Evolutionary conservation across 2,329 filamentous ascomycete genomes (phyloP), one percentile per base, ranked within the genome.

Genomic region (Lachnum nothofagi): DNA sequence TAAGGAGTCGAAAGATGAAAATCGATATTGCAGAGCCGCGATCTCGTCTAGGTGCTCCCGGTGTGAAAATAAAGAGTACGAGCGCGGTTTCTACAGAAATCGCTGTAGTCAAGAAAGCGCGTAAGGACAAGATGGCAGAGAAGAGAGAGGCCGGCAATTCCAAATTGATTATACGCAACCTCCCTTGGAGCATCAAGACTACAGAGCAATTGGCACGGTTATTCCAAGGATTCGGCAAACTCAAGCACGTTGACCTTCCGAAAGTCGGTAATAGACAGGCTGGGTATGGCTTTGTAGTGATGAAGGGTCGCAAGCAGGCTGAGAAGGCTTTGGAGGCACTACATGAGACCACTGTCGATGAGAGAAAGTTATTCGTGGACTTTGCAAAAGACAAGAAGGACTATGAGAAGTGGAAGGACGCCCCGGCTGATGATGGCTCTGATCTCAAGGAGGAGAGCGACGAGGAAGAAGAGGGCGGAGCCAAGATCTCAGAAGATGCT

Each of bases 121-220:
- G 76, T 29, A 73, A 78, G 60, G 80, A 85, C 57, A 77, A 84
- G 54, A 72, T 81, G 59, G 78, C 77, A 52, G 75, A 80, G 58
- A 72, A 76, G 14, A 73, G 76, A 51, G 79, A 80, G 62, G 77
- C 83, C 0, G n/a, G n/a, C n/a, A n/a, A n/a, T n/a, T 82, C 86
- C 0, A 91, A 88, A 66, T 70, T 93, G 57, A 93, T 98, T 66
- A 82, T 98, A 42, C 83, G 93, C 63, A 98, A 98, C 67, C 67
- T 98, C 63, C 91, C 93, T 0, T 98, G 93, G 93, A 95, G 85
- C 59, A 85, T 98, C 65, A 95, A 95, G 70, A 85, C 82, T 7
- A 77, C 87, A 0, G 86, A 94, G 25, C 85, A 97, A 63, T 72
- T 98, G 51, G 75, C 80, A 5, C 77, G 81, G 48, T 73, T 95